These are phyloP conservation scores for Ophiostoma perfectum DNA, from an alignment of 2,329 filamentous ascomycete species.

Conservation along the genomic window DNA sequence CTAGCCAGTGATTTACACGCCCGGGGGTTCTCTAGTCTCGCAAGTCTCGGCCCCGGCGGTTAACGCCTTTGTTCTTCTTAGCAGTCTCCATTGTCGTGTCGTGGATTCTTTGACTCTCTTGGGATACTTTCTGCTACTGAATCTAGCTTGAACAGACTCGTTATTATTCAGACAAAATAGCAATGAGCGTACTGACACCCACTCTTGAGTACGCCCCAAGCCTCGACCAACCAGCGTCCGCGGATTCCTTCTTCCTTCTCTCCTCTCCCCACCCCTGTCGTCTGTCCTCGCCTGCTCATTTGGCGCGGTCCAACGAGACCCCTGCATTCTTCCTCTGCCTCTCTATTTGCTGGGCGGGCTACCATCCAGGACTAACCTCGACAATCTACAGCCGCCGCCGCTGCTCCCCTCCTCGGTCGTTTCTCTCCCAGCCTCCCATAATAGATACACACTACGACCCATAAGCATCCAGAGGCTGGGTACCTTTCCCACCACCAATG, in stretches of 20 bases:
- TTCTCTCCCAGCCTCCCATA: background rate
- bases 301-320: constrained; percentile 15
- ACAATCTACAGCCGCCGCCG: background rate
- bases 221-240: background rate
- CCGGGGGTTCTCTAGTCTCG: background rate
- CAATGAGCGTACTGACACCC: background rate
- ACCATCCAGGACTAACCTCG: background rate
- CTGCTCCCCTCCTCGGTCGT: background rate
- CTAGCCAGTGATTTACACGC: background rate
- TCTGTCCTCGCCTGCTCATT: background rate
- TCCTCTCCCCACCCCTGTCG: constrained; percentile 5
- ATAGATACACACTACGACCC: background rate
- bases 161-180: background rate
- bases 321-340: background rate
- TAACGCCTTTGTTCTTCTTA: background rate
- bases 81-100: background rate
- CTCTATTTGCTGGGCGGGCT: background rate
- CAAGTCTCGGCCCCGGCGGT: background rate
- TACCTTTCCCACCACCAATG: background rate
- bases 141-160: too few relatives aligned
- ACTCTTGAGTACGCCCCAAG: background rate
- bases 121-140: too few relatives aligned
- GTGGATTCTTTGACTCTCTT: background rate
- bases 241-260: background rate
- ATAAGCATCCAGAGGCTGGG: background rate